Conservation (phyloP, 352 stramenopile genomes). For the Phytophthora pinifolia region DNA sequence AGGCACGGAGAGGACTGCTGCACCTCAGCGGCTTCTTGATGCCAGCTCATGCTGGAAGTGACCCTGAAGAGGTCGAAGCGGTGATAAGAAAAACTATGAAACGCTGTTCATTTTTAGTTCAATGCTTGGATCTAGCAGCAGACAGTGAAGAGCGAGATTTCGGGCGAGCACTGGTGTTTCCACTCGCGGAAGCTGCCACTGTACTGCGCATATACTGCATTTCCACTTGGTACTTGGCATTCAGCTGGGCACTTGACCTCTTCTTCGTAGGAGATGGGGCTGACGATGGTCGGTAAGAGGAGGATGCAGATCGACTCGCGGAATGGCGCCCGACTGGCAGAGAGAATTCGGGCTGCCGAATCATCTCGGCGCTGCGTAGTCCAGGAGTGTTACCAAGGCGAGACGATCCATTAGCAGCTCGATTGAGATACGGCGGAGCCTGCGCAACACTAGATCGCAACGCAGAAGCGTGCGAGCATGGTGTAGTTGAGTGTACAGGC, state of each 20-base stretch:
- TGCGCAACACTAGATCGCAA: constrained; percentile 8
- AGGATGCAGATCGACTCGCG: constrained; percentile 7
- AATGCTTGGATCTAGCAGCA: constrained; percentile 2
- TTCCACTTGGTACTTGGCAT: constrained; percentile 44
- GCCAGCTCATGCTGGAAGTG: constrained; percentile 15
- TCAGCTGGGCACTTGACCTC: constrained; percentile 14
- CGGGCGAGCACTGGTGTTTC: constrained; percentile 2
- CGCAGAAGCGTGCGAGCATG: not conserved
- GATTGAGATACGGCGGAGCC: constrained; percentile 8
- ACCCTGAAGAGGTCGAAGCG: constrained; percentile 1
- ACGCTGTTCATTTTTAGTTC: constrained; percentile 20
- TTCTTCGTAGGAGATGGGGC: constrained; percentile 24
- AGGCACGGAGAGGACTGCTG: constrained; percentile 3
- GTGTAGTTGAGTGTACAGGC: not conserved
- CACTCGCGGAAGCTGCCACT: constrained; percentile 18
- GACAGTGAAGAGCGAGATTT: constrained; percentile 13
- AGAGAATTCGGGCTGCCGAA: constrained; percentile 34
- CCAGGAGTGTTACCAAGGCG: constrained; percentile 13
- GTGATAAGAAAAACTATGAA: constrained; percentile 5
- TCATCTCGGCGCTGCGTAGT: constrained; percentile 45
- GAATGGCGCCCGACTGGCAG: constrained; percentile 1
- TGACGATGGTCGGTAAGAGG: constrained; percentile 17
- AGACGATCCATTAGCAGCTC: constrained; percentile 9
- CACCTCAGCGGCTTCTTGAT: constrained; percentile 8
- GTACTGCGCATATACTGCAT: constrained; percentile 52